Conservation (phyloP, 2,329 filamentous ascomycete species). For the Juglanconis sp. region DNA sequence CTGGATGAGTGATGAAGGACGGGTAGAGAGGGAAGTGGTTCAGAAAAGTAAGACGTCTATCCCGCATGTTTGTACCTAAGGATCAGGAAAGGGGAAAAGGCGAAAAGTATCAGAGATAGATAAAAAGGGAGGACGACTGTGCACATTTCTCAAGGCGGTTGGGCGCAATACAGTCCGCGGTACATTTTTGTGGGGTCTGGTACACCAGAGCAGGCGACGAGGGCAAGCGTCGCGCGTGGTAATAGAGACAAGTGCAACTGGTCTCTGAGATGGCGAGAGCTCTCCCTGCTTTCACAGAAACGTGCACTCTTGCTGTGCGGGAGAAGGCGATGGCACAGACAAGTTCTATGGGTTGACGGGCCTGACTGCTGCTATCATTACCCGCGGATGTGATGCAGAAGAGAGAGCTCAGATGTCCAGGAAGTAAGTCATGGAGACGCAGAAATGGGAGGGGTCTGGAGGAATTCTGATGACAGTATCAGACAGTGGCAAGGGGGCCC, state of each 20-base stretch:
- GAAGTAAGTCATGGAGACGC: no score
- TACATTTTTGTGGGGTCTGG: constrained; percentile 16
- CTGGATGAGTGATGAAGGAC: constrained; percentile 4
- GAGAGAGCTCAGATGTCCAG: neutral
- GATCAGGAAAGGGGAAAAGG: neutral
- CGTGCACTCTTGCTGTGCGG: neutral
- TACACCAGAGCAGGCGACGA: constrained; percentile 7
- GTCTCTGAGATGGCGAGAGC: constrained; percentile 7
- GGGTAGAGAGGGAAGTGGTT: constrained; percentile 16
- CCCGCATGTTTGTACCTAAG: constrained; percentile 15
- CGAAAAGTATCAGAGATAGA: neutral
- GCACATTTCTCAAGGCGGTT: constrained; percentile 18
- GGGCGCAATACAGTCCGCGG: constrained; percentile 9
- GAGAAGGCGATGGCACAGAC: neutral
- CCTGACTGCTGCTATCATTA: neutral
- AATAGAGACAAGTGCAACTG: constrained; percentile 16
- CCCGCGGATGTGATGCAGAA: neutral
- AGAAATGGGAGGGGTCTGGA: constrained; percentile 12
- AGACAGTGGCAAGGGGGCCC: neutral
- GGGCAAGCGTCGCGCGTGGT: constrained; percentile 10
- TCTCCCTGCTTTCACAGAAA: constrained; percentile 15
- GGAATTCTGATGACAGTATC: neutral
- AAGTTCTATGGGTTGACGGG: neutral
- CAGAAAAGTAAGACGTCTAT: constrained; percentile 21
- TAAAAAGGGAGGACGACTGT: constrained; percentile 15